phyloP scores from a whole-genome alignment of 1,139 yeast species.

The Candida labiduridarum region DNA sequence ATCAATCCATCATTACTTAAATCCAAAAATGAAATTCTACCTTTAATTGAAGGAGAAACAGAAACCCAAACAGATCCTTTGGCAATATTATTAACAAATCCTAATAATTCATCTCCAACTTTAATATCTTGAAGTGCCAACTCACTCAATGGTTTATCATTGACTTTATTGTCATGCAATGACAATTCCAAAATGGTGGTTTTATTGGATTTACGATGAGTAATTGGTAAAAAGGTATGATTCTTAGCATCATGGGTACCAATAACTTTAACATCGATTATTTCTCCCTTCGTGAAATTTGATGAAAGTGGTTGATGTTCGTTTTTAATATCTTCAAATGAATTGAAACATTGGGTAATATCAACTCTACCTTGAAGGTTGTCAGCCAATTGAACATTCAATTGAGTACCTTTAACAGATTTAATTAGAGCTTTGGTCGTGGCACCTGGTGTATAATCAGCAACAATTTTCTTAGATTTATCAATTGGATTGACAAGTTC shows the following conservation, averaged over 20 bases:
- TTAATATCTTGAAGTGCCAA: constrained; percentile 41
- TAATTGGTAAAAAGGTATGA: constrained; percentile 68
- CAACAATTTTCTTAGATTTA: constrained; percentile 41
- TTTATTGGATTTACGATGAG: constrained; percentile 58
- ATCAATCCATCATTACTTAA: constrained; percentile 57
- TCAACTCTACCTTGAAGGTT: constrained; percentile 82
- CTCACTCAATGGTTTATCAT: constrained; percentile 25
- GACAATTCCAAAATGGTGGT: constrained; percentile 68
- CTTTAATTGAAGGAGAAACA: constrained; percentile 67
- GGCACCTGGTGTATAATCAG: constrained; percentile 63
- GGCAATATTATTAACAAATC: constrained; percentile 56
- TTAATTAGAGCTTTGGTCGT: constrained; percentile 62
- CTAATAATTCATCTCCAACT: constrained; percentile 46
- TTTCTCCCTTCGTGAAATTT: constrained; percentile 59
- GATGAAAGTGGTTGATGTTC: constrained; percentile 56
- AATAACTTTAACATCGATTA: constrained; percentile 64
- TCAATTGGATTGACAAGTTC: constrained; percentile 63
- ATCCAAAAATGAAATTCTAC: constrained; percentile 69
- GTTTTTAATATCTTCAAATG: constrained; percentile 58
- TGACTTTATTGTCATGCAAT: constrained; percentile 40
- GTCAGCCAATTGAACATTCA: constrained; percentile 77
- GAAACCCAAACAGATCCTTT: constrained; percentile 67
- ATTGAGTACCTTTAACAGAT: constrained; percentile 70
- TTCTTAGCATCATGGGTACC: constrained; percentile 78
- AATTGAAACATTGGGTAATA: constrained; percentile 67